Base-by-base conservation (phyloP, 257 asterid genomes). In the Gentiana straminea region DNA sequence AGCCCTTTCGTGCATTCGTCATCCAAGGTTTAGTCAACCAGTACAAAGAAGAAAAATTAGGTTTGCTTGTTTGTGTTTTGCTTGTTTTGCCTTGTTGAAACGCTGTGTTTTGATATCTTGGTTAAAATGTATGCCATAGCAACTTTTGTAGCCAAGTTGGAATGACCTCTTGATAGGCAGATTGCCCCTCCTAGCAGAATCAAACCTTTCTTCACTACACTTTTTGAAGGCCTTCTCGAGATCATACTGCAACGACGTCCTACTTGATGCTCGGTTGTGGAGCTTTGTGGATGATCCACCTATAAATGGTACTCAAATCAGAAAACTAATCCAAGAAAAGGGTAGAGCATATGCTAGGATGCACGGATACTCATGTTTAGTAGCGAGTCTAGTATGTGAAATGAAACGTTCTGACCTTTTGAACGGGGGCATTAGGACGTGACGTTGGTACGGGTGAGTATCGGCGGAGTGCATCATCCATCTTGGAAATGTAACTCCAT, bases 401-500 rank as follows among this genome's bases (percentile, higher is more conserved):
- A 59, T 48, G 47, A 55, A 24, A 9, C 44, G 44, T 39, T 47
- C 54, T 63, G 54, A 88, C 97, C 95, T 84, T 86, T 55, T 72
- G 90, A 63, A 78, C 67, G 59, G 54, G 47, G 49, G 74, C 78
- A 59, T 65, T 68, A 55, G 58, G 60, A 34, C 51, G 59, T 65
- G 77, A 67, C 45, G 72, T 61, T 43, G 57, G 51, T 67, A 57
- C 72, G 49, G 65, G 52, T 35, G 88, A 70, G 71, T 85, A 85
- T 55, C 56, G 77, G 67, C 87, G 81, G 56, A 89, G 86, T 34
- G 95, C 95, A 67, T 73, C 75, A 67, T 79, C 77, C 97, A 89
- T 89, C 74, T 70, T 89, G 74, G 84, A 67, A 34, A 89, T 72
- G 43, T 89, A 89, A 72, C 78, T 83, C 97, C 97, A 89, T 81